Base-by-base conservation (phyloP, 208 protist genomes). In the Trypanosoma avium region DNA sequence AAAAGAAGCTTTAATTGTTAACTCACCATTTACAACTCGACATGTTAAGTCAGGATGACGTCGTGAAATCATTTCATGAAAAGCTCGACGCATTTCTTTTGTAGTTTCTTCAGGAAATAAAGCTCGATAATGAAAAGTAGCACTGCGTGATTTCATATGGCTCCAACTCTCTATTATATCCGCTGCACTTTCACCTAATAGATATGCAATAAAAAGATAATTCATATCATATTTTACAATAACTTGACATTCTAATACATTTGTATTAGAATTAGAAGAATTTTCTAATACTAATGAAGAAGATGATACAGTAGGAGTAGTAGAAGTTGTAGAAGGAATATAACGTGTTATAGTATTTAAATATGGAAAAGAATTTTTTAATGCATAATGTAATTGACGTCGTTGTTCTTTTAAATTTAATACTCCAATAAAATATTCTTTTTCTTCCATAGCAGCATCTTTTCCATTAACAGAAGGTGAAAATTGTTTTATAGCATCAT, bases 1-100 rank as follows among this genome's bases (percentile, higher is more conserved):
- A 17, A 38, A 29, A n/a, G 54, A 48, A n/a, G 6, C 29, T 32
- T 48, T 52, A 26, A 87, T 53, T 5, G 61, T 73, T 32, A 86
- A 72, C 21, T 43, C 48, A 8, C 82, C 82, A 56, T 89, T 72
- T 29, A 58, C 33, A 19, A 93, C 87, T 19, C 73, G 72, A 45
- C 79, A 91, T 3, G 47, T 36, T 6, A 93, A 43, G 54, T 70
- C 86, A 7, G 82, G 78, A 55, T 89, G 87, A 52, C 81, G 85
- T 48, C 78, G 79, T 54, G 77, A 70, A 38, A 92, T 61, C 21
- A 82, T 17, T 22, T 92, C 77, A 58, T 94, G 88, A 57, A 94
- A 81, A 42, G 67, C 49, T 3, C 84, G 79, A 9, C 83, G 82
- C 29, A 79, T 36, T 42, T 83, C 78, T 72, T 92, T 94, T 15